Percentiles rank a stretch among this genome's conserved stretches.
These are phyloP conservation scores for Alternaria viburni DNA, from an alignment of 2,329 filamentous ascomycete species.

Conservation along the genomic window DNA sequence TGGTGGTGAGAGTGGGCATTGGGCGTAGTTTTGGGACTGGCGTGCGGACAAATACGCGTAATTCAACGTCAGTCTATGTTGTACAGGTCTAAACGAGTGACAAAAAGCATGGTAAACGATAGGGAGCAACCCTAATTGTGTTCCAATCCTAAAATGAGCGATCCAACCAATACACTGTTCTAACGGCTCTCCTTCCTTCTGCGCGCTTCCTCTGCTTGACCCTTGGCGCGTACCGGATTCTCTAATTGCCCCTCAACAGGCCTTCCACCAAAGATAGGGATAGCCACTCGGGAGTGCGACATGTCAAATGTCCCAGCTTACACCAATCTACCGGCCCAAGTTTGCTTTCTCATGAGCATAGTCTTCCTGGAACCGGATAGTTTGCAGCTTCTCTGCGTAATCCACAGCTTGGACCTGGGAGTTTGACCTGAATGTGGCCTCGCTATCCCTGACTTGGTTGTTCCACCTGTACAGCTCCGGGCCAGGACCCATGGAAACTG, in stretches of 20 bases:
- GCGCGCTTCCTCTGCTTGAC: neutral
- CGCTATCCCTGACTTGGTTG: constrained; percentile 2
- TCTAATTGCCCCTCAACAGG: neutral
- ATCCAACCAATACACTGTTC: neutral
- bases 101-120: neutral
- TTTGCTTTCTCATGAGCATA: constrained; percentile 3
- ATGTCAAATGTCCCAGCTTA: neutral
- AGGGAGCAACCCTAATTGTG: neutral
- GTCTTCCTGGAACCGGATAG: constrained; percentile 2
- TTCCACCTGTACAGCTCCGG: constrained; percentile 17
- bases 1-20: neutral
- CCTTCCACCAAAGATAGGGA: neutral
- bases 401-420: neutral
- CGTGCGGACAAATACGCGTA: neutral
- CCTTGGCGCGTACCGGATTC: neutral
- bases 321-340: neutral
- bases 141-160: neutral
- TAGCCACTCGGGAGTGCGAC: neutral
- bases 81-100: neutral
- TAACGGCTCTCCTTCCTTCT: neutral
- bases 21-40: neutral
- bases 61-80: neutral
- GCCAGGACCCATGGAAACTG: constrained; percentile 11
- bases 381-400: constrained; percentile 5
- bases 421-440: neutral